These are phyloP conservation scores for Mortierella sp. DNA, from an alignment of 371 early-diverging fungal genomes.

Conservation along the genomic window DNA sequence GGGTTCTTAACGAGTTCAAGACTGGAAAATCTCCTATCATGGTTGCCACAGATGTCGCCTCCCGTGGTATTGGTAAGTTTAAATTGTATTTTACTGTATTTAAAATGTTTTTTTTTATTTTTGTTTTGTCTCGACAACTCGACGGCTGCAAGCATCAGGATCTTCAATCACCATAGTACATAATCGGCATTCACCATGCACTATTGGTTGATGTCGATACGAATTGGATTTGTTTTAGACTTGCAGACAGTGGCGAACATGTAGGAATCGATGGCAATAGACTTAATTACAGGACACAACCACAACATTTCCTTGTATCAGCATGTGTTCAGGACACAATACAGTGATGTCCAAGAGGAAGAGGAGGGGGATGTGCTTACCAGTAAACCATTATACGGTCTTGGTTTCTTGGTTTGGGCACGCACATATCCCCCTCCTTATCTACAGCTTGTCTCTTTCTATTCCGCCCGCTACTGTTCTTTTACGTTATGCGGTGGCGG, in stretches of 20 bases:
- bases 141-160: background rate
- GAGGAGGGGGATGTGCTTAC: background rate
- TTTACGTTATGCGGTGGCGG: conserved; percentile 16
- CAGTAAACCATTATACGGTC: background rate
- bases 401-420: background rate
- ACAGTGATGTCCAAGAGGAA: background rate
- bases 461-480: conserved; percentile 39
- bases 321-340: background rate
- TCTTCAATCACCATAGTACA: background rate
- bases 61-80: conserved; percentile 97
- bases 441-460: conserved; percentile 13
- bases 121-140: conserved; percentile 18
- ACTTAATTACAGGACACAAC: background rate
- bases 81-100: background rate
- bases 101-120: background rate
- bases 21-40: conserved; percentile 91
- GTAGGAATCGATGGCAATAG: too few relatives aligned
- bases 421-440: background rate
- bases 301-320: background rate
- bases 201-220: background rate
- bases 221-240: background rate
- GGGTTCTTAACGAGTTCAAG: conserved; percentile 95
- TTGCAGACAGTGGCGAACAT: too few relatives aligned
- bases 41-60: conserved; percentile 99
- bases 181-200: background rate